Conservation (phyloP, 2,329 filamentous ascomycete species). For the Ceratocystiopsis sp. region DNA sequence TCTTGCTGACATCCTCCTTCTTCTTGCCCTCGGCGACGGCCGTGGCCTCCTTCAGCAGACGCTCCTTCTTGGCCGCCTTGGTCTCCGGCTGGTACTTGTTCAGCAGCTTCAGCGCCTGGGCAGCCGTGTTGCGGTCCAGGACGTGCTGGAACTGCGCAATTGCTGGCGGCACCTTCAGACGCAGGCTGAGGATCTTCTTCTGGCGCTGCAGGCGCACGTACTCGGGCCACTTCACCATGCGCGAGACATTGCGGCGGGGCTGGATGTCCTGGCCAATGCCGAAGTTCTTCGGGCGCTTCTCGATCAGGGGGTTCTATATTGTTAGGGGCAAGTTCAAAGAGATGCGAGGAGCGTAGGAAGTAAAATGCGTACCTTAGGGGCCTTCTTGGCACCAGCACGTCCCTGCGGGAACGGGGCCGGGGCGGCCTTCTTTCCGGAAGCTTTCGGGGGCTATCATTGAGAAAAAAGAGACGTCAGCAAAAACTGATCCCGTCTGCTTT, state of each 20-base stretch:
- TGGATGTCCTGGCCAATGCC: constrained; percentile 99
- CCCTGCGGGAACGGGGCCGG: constrained; percentile 90
- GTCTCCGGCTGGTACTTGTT: constrained; percentile 99
- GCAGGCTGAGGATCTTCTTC: constrained; percentile 91
- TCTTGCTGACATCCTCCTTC: constrained; percentile 99
- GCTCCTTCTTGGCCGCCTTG: constrained; percentile 99
- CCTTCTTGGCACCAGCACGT: constrained; percentile 88
- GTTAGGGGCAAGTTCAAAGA: constrained; percentile 7
- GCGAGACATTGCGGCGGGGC: constrained; percentile 83
- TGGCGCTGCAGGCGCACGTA: constrained; percentile 96
- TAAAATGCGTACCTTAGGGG: constrained; percentile 63
- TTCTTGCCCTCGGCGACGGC: constrained; percentile 98
- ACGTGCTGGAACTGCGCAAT: constrained; percentile 97
- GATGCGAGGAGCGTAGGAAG: background rate
- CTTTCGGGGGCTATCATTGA: constrained; percentile 99
- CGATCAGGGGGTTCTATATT: constrained; percentile 86
- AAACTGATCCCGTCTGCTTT: constrained; percentile 38
- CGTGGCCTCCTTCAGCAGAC: constrained; percentile 92
- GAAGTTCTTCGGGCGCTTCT: constrained; percentile 95
- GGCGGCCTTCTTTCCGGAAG: constrained; percentile 85
- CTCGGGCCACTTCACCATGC: constrained; percentile 99
- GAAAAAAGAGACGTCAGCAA: constrained; percentile 62
- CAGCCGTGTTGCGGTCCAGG: constrained; percentile 90
- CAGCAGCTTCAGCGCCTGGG: constrained; percentile 96
- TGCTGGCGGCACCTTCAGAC: constrained; percentile 94